These are phyloP conservation scores for Trichoderma aggressivum DNA, from an alignment of 2,329 filamentous ascomycete species.

Conservation along the genomic window DNA sequence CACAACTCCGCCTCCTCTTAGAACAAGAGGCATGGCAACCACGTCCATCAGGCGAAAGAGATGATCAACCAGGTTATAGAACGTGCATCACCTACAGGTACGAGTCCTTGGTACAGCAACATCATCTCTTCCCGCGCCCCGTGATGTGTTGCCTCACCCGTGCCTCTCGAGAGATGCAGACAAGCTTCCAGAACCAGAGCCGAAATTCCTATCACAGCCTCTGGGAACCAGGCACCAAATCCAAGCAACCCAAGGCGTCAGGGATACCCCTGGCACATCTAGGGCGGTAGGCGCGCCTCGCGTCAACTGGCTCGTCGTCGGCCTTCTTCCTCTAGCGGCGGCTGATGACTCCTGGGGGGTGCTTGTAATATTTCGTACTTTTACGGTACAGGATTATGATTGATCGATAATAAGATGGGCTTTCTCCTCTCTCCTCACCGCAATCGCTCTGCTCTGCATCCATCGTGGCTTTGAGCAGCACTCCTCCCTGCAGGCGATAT, in stretches of 20 bases:
- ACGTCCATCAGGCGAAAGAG: neutral
- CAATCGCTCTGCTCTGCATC: neutral
- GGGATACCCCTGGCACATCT: neutral
- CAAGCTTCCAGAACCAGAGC: neutral
- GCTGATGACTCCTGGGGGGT: neutral
- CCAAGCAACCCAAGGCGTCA: neutral
- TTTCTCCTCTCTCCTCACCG: neutral
- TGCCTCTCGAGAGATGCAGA: neutral
- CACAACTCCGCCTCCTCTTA: neutral
- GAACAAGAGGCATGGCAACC: neutral
- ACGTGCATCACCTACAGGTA: neutral
- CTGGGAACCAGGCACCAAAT: neutral
- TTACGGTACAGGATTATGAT: neutral
- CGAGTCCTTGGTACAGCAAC: neutral
- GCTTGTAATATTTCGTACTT: neutral
- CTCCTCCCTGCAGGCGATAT: neutral
- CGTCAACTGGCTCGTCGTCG: constrained; percentile 3
- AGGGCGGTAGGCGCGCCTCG: constrained; percentile 2
- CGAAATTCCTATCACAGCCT: neutral
- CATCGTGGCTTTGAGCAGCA: neutral
- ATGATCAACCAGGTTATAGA: neutral
- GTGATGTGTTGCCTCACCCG: neutral
- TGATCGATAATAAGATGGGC: neutral
- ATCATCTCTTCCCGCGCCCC: neutral
- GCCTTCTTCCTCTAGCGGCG: neutral